phyloP scores from a whole-genome alignment of 2,329 filamentous ascomycete genomes.

The Epichloe gansuensis region DNA sequence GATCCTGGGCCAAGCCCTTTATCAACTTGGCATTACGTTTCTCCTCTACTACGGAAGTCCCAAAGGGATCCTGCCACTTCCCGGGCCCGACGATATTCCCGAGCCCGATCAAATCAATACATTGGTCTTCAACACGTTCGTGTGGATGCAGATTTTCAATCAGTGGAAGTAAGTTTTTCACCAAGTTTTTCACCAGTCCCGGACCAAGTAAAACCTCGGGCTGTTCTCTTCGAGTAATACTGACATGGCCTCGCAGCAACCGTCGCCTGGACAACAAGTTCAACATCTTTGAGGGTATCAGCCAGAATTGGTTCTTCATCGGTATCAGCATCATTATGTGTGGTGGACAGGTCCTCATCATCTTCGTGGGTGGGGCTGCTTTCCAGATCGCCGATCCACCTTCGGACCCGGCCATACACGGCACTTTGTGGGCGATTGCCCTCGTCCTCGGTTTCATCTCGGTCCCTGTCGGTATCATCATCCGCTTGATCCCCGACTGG shows the following conservation, averaged over 20 bases:
- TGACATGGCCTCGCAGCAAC: constrained; percentile 40
- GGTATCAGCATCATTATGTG: constrained; percentile 78
- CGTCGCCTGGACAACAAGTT: constrained; percentile 87
- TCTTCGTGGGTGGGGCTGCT: constrained; percentile 72
- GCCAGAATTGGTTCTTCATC: constrained; percentile 79
- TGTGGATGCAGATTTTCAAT: constrained; percentile 99
- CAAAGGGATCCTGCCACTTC: constrained; percentile 22
- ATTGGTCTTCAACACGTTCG: constrained; percentile 93
- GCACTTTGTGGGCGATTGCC: constrained; percentile 72
- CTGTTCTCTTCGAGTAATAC: background rate
- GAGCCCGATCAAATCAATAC: constrained; percentile 48
- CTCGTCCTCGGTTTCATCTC: constrained; percentile 76
- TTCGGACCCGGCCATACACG: constrained; percentile 38
- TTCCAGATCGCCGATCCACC: constrained; percentile 52
- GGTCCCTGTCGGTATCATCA: constrained; percentile 67
- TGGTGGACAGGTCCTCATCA: constrained; percentile 77
- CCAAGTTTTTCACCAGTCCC: constrained; percentile 26
- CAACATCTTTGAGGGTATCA: constrained; percentile 88
- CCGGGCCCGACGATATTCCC: constrained; percentile 36
- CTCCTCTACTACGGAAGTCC: constrained; percentile 66
- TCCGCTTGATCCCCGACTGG: constrained; percentile 73
- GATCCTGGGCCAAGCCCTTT: constrained; percentile 87
- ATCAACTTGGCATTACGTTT: constrained; percentile 71
- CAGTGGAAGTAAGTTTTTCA: constrained; percentile 66
- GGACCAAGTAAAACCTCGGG: background rate